Evolutionary conservation across 2,329 filamentous ascomycete genomes (phyloP).

Genomic region (Fusarium nisikadoi): DNA sequence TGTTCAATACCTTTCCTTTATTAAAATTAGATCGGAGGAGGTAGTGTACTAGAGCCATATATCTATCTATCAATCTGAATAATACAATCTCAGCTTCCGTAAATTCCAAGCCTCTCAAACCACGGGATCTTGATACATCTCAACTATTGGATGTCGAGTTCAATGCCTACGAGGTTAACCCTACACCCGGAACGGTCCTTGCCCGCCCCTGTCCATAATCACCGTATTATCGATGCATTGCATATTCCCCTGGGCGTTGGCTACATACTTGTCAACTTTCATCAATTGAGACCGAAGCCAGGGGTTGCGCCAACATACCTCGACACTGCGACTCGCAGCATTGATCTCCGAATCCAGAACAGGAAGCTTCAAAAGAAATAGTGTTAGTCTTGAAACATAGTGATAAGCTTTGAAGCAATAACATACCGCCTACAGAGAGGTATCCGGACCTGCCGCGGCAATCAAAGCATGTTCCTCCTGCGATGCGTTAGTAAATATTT

Average conservation of each 20-base stretch:
- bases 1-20: not conserved
- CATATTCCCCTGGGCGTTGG: not conserved
- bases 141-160: not conserved
- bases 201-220: not conserved
- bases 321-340: not conserved
- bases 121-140: no score
- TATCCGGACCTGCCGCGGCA: not conserved
- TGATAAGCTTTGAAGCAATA: rapidly evolving
- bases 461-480: not conserved
- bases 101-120: not conserved
- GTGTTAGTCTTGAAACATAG: not conserved
- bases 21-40: no score
- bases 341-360: not conserved
- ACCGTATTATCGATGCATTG: not conserved
- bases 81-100: not conserved
- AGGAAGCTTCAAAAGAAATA: not conserved
- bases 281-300: rapidly evolving
- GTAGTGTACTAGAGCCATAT: not conserved
- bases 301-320: not conserved
- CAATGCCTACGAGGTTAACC: rapidly evolving
- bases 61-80: not conserved
- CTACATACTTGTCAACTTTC: not conserved
- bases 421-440: not conserved
- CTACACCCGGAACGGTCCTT: not conserved
- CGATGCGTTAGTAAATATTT: not conserved